These are phyloP conservation scores for Crepidotus sp. DNA, from an alignment of 1,284 basidiomycete genomes.

Conservation along the genomic window DNA sequence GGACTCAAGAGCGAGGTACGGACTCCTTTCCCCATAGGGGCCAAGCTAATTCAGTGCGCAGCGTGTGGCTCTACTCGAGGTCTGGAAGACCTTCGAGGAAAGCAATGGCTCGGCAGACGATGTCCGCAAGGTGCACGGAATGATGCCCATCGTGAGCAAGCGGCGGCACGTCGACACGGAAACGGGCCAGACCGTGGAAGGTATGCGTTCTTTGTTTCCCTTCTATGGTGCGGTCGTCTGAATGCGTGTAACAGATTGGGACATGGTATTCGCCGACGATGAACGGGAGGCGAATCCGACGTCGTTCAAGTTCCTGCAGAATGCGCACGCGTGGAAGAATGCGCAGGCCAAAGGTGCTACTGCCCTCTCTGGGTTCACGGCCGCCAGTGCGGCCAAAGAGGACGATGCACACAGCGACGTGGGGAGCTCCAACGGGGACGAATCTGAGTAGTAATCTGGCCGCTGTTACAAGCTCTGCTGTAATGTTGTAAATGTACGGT, in stretches of 20 bases:
- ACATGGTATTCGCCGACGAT: conserved; percentile 92
- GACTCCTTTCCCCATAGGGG: conserved; percentile 11
- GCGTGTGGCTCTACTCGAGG: conserved; percentile 84
- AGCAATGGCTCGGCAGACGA: conserved; percentile 64
- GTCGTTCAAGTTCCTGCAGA: conserved; percentile 88
- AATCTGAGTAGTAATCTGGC: conserved; percentile 17
- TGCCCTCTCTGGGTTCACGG: conserved; percentile 37
- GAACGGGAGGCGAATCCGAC: conserved; percentile 86
- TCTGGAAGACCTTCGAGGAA: conserved; percentile 90
- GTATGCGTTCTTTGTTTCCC: conserved; percentile 33
- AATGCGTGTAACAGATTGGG: conserved; percentile 59
- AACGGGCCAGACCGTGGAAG: conserved; percentile 80
- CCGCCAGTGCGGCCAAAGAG: conserved; percentile 23
- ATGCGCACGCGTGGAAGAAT: conserved; percentile 83
- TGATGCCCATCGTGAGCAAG: conserved; percentile 89
- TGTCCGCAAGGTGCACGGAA: conserved; percentile 71
- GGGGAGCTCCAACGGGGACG: conserved; percentile 34
- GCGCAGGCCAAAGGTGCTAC: conserved; percentile 33
- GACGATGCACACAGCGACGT: conserved; percentile 32
- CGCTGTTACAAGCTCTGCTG: too few relatives aligned
- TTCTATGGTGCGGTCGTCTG: conserved; percentile 5
- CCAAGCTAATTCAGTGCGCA: conserved; percentile 12
- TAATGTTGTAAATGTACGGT: too few relatives aligned
- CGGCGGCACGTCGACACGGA: conserved; percentile 76
- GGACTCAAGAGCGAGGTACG: conserved; percentile 82